phyloP scores from a whole-genome alignment of 2,329 filamentous ascomycete genomes.

The Alternaria gaisen region DNA sequence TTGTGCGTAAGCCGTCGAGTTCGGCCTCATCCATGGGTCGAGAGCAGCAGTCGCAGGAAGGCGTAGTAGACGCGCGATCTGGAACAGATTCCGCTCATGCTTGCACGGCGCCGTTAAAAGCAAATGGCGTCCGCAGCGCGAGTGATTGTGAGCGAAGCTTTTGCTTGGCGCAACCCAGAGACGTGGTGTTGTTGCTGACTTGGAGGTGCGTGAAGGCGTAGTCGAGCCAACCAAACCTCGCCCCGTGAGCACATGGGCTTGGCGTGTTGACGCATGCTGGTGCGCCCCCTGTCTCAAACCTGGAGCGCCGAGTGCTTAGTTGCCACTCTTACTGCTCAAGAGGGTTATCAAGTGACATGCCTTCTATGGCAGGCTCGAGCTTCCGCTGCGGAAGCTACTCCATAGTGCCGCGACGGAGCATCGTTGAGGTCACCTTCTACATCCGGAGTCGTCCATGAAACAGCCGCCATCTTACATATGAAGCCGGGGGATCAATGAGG shows the following conservation, averaged over 20 bases:
- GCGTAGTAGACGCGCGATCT: constrained; percentile 29
- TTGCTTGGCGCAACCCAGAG: constrained; percentile 21
- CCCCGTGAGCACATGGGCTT: constrained; percentile 14
- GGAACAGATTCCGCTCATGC: constrained; percentile 25
- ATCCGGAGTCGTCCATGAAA: constrained; percentile 1
- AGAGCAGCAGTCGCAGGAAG: constrained; percentile 18
- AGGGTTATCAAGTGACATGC: constrained; percentile 9
- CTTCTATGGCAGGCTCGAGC: constrained; percentile 9
- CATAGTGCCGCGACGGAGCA: constrained; percentile 5
- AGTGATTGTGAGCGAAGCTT: constrained; percentile 18
- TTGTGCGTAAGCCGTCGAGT: constrained; percentile 19
- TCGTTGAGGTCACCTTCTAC: constrained; percentile 26
- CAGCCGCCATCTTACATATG: not conserved
- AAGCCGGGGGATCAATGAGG: constrained; percentile 16
- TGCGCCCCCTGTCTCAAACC: constrained; percentile 19
- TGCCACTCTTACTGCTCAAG: constrained; percentile 11
- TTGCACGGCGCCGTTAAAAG: constrained; percentile 27
- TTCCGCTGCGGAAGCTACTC: constrained; percentile 14
- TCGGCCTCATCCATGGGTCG: constrained; percentile 25
- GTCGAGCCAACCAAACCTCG: constrained; percentile 19
- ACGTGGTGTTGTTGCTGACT: constrained; percentile 16
- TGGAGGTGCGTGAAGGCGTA: not conserved
- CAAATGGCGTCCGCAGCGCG: constrained; percentile 17
- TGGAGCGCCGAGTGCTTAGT: constrained; percentile 11
- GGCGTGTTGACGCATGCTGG: constrained; percentile 4